A percentile compares a stretch with the other conserved stretches of the same genome.
These are phyloP conservation scores for Daucus carota DNA, from an alignment of 129 eudicot genomes.

Conservation along the genomic window DH1_v3.0 NC_030382.2:47654501-47655000, in stretches of 20 bases:
- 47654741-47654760: neutral
- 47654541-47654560: neutral
- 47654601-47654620: neutral
- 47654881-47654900: too few relatives aligned
- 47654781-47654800: neutral
- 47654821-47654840: too few relatives aligned
- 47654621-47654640: neutral
- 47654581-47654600: neutral
- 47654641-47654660: neutral
- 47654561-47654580: neutral
- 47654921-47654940: too few relatives aligned
- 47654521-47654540: neutral
- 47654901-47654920: too few relatives aligned
- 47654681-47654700: neutral
- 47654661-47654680: neutral
- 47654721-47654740: neutral
- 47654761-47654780: neutral
- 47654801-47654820: neutral
- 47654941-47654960: too few relatives aligned
- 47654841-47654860: too few relatives aligned
- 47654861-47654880: too few relatives aligned
- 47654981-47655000: too few relatives aligned
- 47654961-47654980: too few relatives aligned
- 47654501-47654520: neutral
- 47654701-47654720: neutral